These are phyloP conservation scores for Leptomonas seymouri DNA, from an alignment of 208 protist genomes.

Conservation along the genomic window DNA sequence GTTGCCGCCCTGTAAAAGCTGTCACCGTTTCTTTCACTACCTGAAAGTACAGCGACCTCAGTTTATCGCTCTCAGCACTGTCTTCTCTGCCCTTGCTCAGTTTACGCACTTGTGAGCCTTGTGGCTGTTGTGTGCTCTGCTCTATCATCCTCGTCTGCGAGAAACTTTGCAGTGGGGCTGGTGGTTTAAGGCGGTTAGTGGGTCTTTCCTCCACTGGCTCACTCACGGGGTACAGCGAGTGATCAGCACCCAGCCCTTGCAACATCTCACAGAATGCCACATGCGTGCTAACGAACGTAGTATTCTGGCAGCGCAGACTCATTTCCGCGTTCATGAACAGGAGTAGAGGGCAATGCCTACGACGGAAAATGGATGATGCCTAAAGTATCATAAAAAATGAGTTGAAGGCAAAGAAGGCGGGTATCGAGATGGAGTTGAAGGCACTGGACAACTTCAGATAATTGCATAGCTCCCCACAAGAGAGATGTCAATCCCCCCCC, in stretches of 20 bases:
- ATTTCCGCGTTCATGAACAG: background rate
- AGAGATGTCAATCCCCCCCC: no score
- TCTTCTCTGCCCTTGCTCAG: background rate
- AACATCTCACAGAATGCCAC: slow-evolving; percentile 16
- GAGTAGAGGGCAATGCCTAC: background rate
- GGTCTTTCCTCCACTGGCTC: background rate
- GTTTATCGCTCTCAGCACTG: background rate
- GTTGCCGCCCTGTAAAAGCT: slow-evolving; percentile 1
- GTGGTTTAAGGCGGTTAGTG: background rate
- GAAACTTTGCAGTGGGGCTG: background rate
- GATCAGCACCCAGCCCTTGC: background rate
- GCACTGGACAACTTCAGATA: no score
- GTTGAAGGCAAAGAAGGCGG: no score
- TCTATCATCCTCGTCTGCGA: no score
- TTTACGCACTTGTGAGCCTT: background rate
- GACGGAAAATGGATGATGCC: no score
- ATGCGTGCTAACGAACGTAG: slow-evolving; percentile 14
- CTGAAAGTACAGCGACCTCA: slow-evolving; percentile 17
- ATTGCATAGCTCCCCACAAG: no score
- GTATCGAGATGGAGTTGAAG: no score
- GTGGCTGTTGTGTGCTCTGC: background rate
- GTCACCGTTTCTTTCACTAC: slow-evolving; percentile 35
- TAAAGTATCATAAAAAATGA: no score
- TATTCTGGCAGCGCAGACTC: background rate
- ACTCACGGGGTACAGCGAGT: no score